These are phyloP conservation scores for Gnaphalium uliginosum DNA, from an alignment of 129 eudicot genomes.

Conservation along the genomic window DNA sequence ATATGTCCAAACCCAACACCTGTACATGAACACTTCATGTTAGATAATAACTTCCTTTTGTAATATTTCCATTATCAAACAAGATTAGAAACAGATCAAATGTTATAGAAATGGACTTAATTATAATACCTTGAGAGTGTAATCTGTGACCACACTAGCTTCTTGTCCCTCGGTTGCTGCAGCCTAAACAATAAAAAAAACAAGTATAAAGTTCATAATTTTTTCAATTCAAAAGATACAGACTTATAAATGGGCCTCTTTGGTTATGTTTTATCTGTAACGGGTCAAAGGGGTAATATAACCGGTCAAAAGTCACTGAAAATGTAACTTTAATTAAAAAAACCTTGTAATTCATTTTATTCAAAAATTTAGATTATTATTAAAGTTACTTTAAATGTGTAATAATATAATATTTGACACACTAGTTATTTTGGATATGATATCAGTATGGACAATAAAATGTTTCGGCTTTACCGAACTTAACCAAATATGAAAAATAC, in stretches of 20 bases:
- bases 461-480: background rate
- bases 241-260: background rate
- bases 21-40: constrained; percentile 20
- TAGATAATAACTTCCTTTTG: background rate
- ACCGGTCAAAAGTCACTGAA: too few relatives aligned
- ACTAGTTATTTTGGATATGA: background rate
- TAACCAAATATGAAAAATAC: background rate
- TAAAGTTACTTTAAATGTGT: too few relatives aligned
- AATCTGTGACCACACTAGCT: constrained; percentile 77
- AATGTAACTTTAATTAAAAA: too few relatives aligned
- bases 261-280: background rate
- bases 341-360: too few relatives aligned
- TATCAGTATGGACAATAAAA: background rate
- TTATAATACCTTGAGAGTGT: constrained; percentile 59
- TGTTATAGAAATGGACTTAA: background rate
- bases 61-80: background rate
- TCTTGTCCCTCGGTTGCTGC: constrained; percentile 71
- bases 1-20: constrained; percentile 65
- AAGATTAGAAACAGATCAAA: background rate
- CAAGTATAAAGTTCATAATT: background rate
- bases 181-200: constrained; percentile 50
- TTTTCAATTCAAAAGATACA: too few relatives aligned
- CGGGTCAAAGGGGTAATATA: background rate
- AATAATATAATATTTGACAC: too few relatives aligned
- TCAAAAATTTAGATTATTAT: too few relatives aligned